These are phyloP conservation scores for Rosa hybrid DNA, from an alignment of 331 rosid genomes.

Conservation along the genomic window DNA sequence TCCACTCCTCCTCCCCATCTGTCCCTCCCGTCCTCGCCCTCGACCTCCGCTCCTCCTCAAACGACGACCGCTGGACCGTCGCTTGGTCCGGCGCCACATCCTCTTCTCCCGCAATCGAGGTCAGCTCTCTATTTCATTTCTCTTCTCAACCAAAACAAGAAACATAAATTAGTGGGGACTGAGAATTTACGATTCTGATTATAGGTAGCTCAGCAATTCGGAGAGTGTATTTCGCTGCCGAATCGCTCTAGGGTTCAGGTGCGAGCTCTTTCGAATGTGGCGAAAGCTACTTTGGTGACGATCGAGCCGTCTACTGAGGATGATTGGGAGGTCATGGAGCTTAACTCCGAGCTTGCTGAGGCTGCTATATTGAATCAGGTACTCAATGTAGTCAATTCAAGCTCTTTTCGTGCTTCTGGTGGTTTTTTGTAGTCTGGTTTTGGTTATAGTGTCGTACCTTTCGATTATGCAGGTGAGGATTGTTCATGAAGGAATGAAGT, in stretches of 20 bases:
- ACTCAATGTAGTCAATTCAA: not conserved
- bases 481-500: constrained; percentile 82
- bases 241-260: constrained; percentile 61
- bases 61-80: constrained; percentile 53
- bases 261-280: constrained; percentile 53
- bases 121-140: not conserved
- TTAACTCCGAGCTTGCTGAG: constrained; percentile 83
- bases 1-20: constrained; percentile 51
- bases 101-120: constrained; percentile 71
- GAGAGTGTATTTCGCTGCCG: constrained; percentile 72
- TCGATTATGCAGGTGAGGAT: constrained; percentile 64
- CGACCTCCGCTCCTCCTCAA: constrained; percentile 60
- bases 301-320: constrained; percentile 81
- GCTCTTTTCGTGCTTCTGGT: not conserved
- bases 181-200: not conserved
- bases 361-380: constrained; percentile 81
- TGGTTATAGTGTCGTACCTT: not conserved
- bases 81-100: constrained; percentile 97
- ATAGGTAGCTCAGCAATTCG: constrained; percentile 75
- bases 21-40: constrained; percentile 63
- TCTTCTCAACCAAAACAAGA: not conserved
- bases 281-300: constrained; percentile 63
- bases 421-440: not conserved
- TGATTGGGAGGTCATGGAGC: constrained; percentile 97
- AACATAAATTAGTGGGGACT: not conserved